Percentiles rank a stretch among this genome's conserved stretches.
These are phyloP conservation scores for Exophiala bonariae DNA, from an alignment of 2,329 filamentous ascomycete genomes.

Conservation along the genomic window DNA sequence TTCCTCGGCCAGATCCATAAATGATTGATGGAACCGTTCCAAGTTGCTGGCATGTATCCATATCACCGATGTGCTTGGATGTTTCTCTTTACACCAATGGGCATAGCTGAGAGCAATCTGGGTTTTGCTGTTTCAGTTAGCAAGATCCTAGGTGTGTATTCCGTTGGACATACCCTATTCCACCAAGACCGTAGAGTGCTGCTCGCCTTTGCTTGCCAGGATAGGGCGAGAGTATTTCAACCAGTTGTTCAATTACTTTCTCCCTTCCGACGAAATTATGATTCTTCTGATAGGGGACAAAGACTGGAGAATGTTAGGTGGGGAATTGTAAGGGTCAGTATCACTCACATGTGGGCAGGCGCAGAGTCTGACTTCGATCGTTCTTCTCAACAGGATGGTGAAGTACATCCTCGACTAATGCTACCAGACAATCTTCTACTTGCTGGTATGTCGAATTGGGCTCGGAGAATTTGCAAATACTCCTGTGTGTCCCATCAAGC, in stretches of 20 bases:
- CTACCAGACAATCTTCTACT: conserved; percentile 9
- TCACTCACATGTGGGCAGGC: neutral
- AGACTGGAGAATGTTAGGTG: too few species aligned
- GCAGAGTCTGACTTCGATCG: neutral
- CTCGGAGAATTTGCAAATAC: conserved; percentile 24
- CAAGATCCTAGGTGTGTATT: neutral
- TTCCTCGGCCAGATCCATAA: conserved; percentile 2
- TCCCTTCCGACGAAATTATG: conserved; percentile 3
- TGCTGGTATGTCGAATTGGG: conserved; percentile 10
- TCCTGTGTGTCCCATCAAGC: conserved; percentile 24
- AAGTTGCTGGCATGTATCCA: conserved; percentile 37
- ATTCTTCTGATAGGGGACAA: conserved; percentile 5
- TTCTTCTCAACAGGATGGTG: neutral
- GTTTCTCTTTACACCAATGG: conserved; percentile 25
- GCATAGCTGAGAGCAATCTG: conserved; percentile 35
- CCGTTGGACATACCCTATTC: conserved; percentile 20
- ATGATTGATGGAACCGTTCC: conserved; percentile 33
- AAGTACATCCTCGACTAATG: conserved; percentile 4
- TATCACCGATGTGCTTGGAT: conserved; percentile 32
- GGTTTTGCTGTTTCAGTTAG: conserved; percentile 32
- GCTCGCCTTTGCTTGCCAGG: neutral
- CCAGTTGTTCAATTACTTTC: conserved; percentile 2
- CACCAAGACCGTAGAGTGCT: conserved; percentile 29
- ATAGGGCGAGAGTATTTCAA: neutral
- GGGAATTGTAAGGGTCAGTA: too few species aligned